Evolutionary conservation across 2,329 filamentous ascomycete genomes (phyloP), one percentile per base, ranked within the genome.

Genomic region (Alternaria consortialis): DNA sequence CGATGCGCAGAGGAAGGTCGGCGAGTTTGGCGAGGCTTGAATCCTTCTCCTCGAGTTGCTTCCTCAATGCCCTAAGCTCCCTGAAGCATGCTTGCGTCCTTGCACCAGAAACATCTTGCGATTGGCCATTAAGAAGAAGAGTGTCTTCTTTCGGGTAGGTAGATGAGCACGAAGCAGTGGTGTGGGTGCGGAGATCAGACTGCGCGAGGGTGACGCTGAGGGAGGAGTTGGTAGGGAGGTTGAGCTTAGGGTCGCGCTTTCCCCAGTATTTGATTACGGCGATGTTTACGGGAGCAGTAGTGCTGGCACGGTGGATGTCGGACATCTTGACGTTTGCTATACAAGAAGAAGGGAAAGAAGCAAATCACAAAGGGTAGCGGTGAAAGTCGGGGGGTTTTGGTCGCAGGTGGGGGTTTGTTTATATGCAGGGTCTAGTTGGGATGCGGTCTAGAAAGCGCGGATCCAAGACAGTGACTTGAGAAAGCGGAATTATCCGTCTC

Each of bases 201-300:
- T 99, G 95, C 52, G 93, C 95, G 73, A 99, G 91, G 57, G 95
- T 99, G 60, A 99, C 94, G 65, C 93, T 97, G 76, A 99, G 89
- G 68, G 95, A 99, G 67, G 93, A 97, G 85, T 99, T 99, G 77
- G 95, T 98, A 36, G 95, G 95, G 58, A 98, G 91, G 82, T 99
- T 99, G 73, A 98, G 88, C 78, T 91, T 92, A 53, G 92, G 82
- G 81, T 98, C 94, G 65, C 95, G 92, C 84, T 99, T 99, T 72
- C 96, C 95, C 95, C 96, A 99, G 87, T 99, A 91, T 78, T 98
- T 98, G 83, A 98, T 95, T 59, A 98, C 94, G 68, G 94, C 94
- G 78, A 98, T 98, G 84, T 98, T 98, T 77, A 98, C 94, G 13
- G 94, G 95, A 40, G 95, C 95, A 66, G 94, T 98, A 61, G 95